These are phyloP conservation scores for Bombardia bombarda DNA, from an alignment of 495 filamentous ascomycete species.

Conservation along the genomic window DNA sequence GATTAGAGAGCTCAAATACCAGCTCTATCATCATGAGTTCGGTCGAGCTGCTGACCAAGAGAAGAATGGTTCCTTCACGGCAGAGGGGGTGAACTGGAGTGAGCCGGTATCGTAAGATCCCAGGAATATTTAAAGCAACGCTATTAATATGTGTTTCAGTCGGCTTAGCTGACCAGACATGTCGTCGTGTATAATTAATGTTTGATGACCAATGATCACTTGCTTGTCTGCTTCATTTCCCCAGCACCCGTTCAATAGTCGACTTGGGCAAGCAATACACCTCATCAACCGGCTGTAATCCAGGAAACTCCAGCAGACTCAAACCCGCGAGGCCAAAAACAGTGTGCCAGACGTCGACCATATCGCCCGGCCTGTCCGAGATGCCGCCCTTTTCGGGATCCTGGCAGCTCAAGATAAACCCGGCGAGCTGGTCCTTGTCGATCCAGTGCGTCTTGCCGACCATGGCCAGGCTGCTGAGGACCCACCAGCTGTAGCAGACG, in stretches of 20 bases:
- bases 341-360: conserved; percentile 98
- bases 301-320: conserved; percentile 70
- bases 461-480: conserved; percentile 80
- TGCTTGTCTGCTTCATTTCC: conserved; percentile 18
- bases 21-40: too few species aligned
- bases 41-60: too few species aligned
- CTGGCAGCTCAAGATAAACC: conserved; percentile 82
- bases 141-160: too few species aligned
- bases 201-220: too few species aligned
- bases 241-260: conserved; percentile 47
- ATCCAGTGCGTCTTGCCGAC: conserved; percentile 88
- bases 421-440: conserved; percentile 63
- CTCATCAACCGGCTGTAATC: conserved; percentile 74
- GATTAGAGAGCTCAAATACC: too few species aligned
- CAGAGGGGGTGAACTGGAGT: too few species aligned
- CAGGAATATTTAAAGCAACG: too few species aligned
- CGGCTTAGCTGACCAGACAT: too few species aligned
- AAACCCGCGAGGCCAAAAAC: conserved; percentile 81
- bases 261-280: conserved; percentile 79
- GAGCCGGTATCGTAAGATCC: too few species aligned
- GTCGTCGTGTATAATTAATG: too few species aligned
- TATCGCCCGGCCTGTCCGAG: conserved; percentile 82
- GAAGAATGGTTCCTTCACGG: too few species aligned
- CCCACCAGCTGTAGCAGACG: conserved; percentile 99
- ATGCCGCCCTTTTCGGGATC: conserved; percentile 79